phyloP scores from a whole-genome alignment of 305 asterid genomes.

The Nicotiana rustica region DNA sequence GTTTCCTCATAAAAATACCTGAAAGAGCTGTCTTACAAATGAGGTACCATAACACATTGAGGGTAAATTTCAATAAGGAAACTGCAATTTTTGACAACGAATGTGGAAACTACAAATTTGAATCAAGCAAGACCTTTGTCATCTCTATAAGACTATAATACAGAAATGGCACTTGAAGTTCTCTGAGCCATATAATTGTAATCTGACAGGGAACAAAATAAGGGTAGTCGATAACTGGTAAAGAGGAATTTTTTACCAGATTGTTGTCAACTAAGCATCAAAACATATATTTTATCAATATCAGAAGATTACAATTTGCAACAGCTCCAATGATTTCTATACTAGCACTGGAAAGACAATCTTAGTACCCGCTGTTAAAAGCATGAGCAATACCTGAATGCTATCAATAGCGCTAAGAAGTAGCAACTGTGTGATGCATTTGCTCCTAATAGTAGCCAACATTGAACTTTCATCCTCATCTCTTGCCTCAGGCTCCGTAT shows the following conservation, averaged over 20 bases:
- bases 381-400: constrained; percentile 74
- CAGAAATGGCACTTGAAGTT: constrained; percentile 20
- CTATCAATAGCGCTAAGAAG: constrained; percentile 91
- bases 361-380: constrained; percentile 16
- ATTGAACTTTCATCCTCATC: constrained; percentile 82
- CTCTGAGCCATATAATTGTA: constrained; percentile 9
- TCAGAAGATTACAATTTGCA: constrained; percentile 17
- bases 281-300: constrained; percentile 9
- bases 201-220: background rate
- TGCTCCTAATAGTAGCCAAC: constrained; percentile 83
- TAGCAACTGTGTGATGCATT: constrained; percentile 94
- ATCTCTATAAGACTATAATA: constrained; percentile 8
- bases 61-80: background rate
- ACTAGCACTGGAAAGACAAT: constrained; percentile 5
- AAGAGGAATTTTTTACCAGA: background rate
- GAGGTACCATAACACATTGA: constrained; percentile 10
- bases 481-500: constrained; percentile 64
- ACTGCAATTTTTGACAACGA: too few relatives aligned
- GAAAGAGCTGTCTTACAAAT: background rate
- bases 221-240: background rate
- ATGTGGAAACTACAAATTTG: background rate
- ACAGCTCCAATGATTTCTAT: constrained; percentile 24
- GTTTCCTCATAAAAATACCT: background rate
- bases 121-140: background rate
- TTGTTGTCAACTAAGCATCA: constrained; percentile 24